A percentile compares a stretch with the other conserved stretches of the same genome.
These are phyloP conservation scores for Bretschneidera sinensis DNA, from an alignment of 345 rosid genomes.

Conservation along the genomic window DNA sequence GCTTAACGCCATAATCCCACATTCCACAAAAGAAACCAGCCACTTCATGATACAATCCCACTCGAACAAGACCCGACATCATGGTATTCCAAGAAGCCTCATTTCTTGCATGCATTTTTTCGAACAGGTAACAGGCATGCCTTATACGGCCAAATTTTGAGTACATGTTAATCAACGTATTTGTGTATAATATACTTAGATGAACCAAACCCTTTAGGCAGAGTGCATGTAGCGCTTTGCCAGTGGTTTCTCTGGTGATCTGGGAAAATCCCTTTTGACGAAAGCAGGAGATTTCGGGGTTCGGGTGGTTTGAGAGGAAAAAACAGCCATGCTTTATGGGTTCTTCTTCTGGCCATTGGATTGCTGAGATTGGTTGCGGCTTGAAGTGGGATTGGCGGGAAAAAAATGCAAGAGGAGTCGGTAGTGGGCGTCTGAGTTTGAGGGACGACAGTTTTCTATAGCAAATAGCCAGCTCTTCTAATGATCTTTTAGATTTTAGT, in stretches of 20 bases:
- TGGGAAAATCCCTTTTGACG: slow-evolving; percentile 71
- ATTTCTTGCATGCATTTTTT: slow-evolving; percentile 55
- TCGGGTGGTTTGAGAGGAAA: slow-evolving; percentile 51
- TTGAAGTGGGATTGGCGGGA: slow-evolving; percentile 19
- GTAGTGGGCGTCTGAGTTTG: slow-evolving; percentile 8
- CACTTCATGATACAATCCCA: slow-evolving; percentile 40
- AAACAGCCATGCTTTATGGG: slow-evolving; percentile 20
- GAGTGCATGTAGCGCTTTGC: slow-evolving; percentile 72
- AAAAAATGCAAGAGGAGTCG: neutral
- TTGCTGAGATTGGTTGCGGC: slow-evolving; percentile 29
- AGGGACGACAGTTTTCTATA: slow-evolving; percentile 6
- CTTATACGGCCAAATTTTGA: slow-evolving; percentile 39
- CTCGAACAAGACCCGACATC: slow-evolving; percentile 66
- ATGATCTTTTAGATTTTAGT: no score
- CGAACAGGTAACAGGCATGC: slow-evolving; percentile 66
- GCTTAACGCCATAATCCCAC: slow-evolving; percentile 37
- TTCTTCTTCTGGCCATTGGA: slow-evolving; percentile 25
- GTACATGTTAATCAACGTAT: slow-evolving; percentile 73
- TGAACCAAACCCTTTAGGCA: slow-evolving; percentile 50
- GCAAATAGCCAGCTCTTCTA: slow-evolving; percentile 32
- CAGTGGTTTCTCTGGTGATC: slow-evolving; percentile 43
- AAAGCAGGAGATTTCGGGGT: slow-evolving; percentile 57
- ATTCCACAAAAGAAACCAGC: slow-evolving; percentile 40
- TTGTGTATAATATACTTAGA: slow-evolving; percentile 38
- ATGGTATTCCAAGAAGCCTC: slow-evolving; percentile 82